These are phyloP conservation scores for Penicillium atrosanguineum DNA, from an alignment of 495 filamentous ascomycete species.

Conservation along the genomic window DNA sequence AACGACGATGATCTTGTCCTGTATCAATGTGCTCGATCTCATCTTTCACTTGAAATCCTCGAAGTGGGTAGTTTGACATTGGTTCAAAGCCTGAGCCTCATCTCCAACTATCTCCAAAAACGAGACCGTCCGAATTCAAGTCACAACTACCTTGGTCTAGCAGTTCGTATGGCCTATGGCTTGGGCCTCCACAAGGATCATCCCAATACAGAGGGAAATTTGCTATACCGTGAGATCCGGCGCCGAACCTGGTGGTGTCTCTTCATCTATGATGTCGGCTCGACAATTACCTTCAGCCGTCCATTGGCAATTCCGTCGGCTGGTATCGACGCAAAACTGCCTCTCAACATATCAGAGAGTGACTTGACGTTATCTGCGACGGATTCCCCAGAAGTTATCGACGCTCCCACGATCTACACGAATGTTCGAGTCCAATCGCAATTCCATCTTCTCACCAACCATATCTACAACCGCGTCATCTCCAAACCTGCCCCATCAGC, in stretches of 20 bases:
- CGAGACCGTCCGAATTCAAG: slow-evolving; percentile 22
- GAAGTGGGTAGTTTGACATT: slow-evolving; percentile 4
- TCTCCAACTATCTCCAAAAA: slow-evolving; percentile 18
- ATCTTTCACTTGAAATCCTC: slow-evolving; percentile 4
- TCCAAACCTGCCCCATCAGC: slow-evolving; percentile 3
- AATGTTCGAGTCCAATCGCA: slow-evolving; percentile 6
- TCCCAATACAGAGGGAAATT: neutral
- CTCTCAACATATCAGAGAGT: slow-evolving; percentile 2
- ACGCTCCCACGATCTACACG: slow-evolving; percentile 4
- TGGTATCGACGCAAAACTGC: slow-evolving; percentile 4
- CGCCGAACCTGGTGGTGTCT: slow-evolving; percentile 8
- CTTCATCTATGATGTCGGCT: slow-evolving; percentile 4
- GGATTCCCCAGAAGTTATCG: neutral
- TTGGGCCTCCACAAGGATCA: neutral
- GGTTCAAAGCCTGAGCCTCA: neutral
- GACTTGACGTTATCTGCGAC: neutral
- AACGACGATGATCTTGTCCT: slow-evolving; percentile 5
- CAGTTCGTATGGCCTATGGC: slow-evolving; percentile 34
- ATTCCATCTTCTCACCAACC: slow-evolving; percentile 5
- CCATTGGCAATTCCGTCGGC: slow-evolving; percentile 4
- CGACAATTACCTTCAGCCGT: slow-evolving; percentile 8
- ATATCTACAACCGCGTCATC: slow-evolving; percentile 6
- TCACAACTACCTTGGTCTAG: slow-evolving; percentile 31
- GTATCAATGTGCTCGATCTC: slow-evolving; percentile 2
- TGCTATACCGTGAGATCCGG: slow-evolving; percentile 3